phyloP scores from a whole-genome alignment of 192 early-diverging fungal genomes.

The Dissophora globulifera region DNA sequence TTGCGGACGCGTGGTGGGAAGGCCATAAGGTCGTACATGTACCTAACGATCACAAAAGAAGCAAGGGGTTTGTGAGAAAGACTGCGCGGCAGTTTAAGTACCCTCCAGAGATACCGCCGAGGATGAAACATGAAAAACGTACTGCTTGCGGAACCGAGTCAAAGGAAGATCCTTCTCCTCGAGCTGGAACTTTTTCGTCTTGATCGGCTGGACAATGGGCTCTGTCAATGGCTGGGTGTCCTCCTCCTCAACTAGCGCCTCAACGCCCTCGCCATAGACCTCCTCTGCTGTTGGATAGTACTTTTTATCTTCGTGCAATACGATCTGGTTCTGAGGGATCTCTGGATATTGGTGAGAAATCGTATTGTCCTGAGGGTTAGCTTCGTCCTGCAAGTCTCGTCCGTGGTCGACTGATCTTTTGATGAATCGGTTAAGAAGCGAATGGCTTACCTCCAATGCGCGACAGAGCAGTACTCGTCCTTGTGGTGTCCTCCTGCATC shows the following conservation, averaged over 20 bases:
- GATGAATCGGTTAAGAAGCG: too few species aligned
- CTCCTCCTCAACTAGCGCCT: slow-evolving; percentile 96
- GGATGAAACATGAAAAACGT: slow-evolving; percentile 17
- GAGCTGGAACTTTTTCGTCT: slow-evolving; percentile 87
- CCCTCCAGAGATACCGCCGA: too few species aligned
- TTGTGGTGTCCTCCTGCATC: slow-evolving; percentile 24
- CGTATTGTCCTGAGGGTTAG: neutral
- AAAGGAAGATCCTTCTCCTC: slow-evolving; percentile 86
- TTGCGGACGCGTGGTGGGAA: slow-evolving; percentile 89
- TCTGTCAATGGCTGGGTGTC: slow-evolving; percentile 96
- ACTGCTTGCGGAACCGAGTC: slow-evolving; percentile 91
- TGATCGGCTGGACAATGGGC: slow-evolving; percentile 94
- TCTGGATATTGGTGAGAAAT: slow-evolving; percentile 53
- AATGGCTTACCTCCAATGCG: slow-evolving; percentile 70
- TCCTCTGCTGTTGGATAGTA: slow-evolving; percentile 98
- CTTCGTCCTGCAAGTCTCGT: too few species aligned
- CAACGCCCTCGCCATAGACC: slow-evolving; percentile 95
- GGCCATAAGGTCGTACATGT: slow-evolving; percentile 82
- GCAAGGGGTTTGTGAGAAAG: too few species aligned
- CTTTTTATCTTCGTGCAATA: slow-evolving; percentile 98
- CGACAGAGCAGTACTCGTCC: slow-evolving; percentile 65
- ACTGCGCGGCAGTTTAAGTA: too few species aligned
- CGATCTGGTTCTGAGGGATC: slow-evolving; percentile 77
- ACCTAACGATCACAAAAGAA: slow-evolving; percentile 53
- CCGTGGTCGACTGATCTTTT: too few species aligned